A percentile compares a stretch with the other conserved stretches of the same genome.
Conservation (phyloP, 73 alveolate genomes). For the Paramecium sexaurelia region DNA sequence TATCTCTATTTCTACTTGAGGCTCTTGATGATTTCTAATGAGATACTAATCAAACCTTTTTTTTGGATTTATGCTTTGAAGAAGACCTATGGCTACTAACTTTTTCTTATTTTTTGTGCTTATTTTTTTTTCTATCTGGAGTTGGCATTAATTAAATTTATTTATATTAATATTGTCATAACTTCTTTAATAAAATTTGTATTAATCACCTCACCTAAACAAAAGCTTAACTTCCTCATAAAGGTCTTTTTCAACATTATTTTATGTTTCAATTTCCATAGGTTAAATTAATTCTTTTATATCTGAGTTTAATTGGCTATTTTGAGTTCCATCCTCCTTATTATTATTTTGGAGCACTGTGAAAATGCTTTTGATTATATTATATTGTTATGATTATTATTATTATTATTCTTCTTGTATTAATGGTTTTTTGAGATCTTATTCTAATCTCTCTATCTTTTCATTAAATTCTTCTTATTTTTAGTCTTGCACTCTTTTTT, state of each 20-base stretch:
- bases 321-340: not conserved
- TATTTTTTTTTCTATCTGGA: slow-evolving; percentile 26
- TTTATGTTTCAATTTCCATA: not conserved
- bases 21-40: not conserved
- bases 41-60: not conserved
- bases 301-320: not conserved
- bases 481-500: slow-evolving; percentile 47
- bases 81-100: not conserved
- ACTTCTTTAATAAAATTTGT: not conserved
- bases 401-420: not conserved
- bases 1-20: not conserved
- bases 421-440: not conserved
- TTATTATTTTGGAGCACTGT: not conserved
- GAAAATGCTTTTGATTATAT: not conserved
- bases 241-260: not conserved
- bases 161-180: not conserved
- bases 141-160: slow-evolving; percentile 5
- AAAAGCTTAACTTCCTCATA: not conserved
- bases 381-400: not conserved
- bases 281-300: not conserved
- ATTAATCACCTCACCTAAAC: not conserved
- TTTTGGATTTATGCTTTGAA: slow-evolving; percentile 36
- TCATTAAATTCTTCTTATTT: slow-evolving; percentile 40
- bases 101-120: slow-evolving; percentile 9
- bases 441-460: not conserved